Evolutionary conservation across 2,329 filamentous ascomycete genomes (phyloP).

Genomic region (Colletotrichum filicis): DNA sequence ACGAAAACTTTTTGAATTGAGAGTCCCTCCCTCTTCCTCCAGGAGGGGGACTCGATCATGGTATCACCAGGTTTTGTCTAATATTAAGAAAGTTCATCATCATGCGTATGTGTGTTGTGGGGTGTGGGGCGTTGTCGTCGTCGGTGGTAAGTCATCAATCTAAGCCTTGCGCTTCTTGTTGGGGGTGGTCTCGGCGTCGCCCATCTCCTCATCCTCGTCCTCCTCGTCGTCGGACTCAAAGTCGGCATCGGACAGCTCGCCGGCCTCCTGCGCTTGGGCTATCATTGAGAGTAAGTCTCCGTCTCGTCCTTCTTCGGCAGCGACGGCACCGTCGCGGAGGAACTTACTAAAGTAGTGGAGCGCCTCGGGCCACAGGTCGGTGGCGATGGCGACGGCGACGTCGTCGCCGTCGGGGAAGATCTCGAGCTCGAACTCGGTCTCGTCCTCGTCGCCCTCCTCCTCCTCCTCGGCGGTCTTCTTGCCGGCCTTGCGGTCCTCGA

Average conservation of each 20-base stretch:
- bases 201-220: slow-evolving; percentile 63
- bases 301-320: neutral
- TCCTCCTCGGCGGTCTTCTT: slow-evolving; percentile 62
- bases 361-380: slow-evolving; percentile 90
- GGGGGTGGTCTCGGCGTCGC: slow-evolving; percentile 47
- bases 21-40: neutral
- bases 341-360: slow-evolving; percentile 91
- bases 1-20: slow-evolving; percentile 24
- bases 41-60: slow-evolving; percentile 13
- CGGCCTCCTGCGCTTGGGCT: slow-evolving; percentile 78
- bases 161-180: slow-evolving; percentile 51
- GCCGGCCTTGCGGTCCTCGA: slow-evolving; percentile 59
- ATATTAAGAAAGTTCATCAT: neutral
- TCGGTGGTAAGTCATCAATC: neutral
- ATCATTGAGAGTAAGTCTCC: slow-evolving; percentile 36
- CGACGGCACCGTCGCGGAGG: slow-evolving; percentile 8
- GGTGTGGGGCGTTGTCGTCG: neutral
- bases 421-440: slow-evolving; percentile 77
- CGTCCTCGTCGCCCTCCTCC: slow-evolving; percentile 69
- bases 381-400: slow-evolving; percentile 81
- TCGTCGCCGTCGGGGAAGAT: slow-evolving; percentile 91
- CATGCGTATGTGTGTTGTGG: neutral
- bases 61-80: slow-evolving; percentile 30
- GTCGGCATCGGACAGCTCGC: slow-evolving; percentile 74
- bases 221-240: slow-evolving; percentile 73